These are phyloP conservation scores for Huiozyma naganishii DNA, from an alignment of 805 yeast species.

Conservation along the genomic window DNA sequence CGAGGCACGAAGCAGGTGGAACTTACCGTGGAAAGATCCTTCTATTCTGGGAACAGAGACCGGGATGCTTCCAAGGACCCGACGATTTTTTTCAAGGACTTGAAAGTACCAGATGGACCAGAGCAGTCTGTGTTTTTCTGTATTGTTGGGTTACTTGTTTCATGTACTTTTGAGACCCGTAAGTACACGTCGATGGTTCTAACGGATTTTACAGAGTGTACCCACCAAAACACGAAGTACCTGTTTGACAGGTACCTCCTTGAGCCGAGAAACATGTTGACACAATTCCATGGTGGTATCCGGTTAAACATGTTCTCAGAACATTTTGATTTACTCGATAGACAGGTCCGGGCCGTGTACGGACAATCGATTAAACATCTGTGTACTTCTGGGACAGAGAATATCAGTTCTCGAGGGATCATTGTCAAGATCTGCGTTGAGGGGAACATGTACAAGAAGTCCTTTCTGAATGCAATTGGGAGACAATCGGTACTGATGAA, in stretches of 20 bases:
- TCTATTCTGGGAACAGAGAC: too few relatives aligned
- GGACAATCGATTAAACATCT: slow-evolving; percentile 1
- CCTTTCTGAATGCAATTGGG: slow-evolving; percentile 12
- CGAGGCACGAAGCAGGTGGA: too few relatives aligned
- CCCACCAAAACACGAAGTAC: slow-evolving; percentile 5
- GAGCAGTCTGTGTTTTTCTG: slow-evolving; percentile 6
- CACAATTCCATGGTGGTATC: slow-evolving; percentile 10
- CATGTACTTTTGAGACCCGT: slow-evolving; percentile 10
- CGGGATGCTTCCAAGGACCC: not conserved
- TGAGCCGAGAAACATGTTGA: slow-evolving; percentile 8
- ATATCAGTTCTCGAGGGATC: slow-evolving; percentile 18
- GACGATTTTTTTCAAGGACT: slow-evolving; percentile 7
- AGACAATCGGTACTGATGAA: slow-evolving; percentile 6
- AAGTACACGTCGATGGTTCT: slow-evolving; percentile 12
- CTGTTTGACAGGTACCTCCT: slow-evolving; percentile 18
- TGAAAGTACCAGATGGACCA: slow-evolving; percentile 2
- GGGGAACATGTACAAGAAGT: slow-evolving; percentile 6
- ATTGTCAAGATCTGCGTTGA: slow-evolving; percentile 17
- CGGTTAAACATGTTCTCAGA: slow-evolving; percentile 14
- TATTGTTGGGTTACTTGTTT: slow-evolving; percentile 15
- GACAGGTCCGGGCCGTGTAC: slow-evolving; percentile 4
- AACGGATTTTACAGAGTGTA: slow-evolving; percentile 22
- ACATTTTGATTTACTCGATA: slow-evolving; percentile 9
- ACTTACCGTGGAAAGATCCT: too few relatives aligned
- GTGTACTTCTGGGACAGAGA: slow-evolving; percentile 6